Evolutionary conservation across 371 early-diverging fungal genomes (phyloP).

Genomic region (Rhizopus microsporus): DNA sequence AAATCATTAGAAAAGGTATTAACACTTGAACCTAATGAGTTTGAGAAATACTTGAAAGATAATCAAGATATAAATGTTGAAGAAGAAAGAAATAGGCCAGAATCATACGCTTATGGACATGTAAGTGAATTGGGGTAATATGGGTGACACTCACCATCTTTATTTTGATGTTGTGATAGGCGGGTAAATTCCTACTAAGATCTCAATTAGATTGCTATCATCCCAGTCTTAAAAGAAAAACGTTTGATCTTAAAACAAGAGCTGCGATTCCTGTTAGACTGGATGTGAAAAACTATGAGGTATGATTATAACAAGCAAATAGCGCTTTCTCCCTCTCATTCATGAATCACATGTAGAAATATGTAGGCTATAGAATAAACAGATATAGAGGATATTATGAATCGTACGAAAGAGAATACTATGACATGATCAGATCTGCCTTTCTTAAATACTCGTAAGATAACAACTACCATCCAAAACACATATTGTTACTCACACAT

Average conservation of each 20-base stretch:
- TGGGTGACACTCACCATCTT: not conserved
- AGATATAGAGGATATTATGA: slow-evolving; percentile 64
- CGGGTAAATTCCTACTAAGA: slow-evolving; percentile 75
- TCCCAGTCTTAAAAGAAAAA: slow-evolving; percentile 68
- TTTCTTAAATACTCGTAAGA: slow-evolving; percentile 30
- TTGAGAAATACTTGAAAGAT: slow-evolving; percentile 63
- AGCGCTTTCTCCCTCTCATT: not conserved
- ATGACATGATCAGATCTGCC: slow-evolving; percentile 77
- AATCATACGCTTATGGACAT: slow-evolving; percentile 53
- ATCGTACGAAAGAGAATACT: slow-evolving; percentile 93
- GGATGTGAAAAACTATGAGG: slow-evolving; percentile 75
- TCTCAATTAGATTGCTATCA: slow-evolving; percentile 92
- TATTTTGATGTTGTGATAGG: slow-evolving; percentile 15
- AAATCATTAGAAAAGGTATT: slow-evolving; percentile 86
- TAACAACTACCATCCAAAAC: not conserved
- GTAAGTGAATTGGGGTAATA: slow-evolving; percentile 19
- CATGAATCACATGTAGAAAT: slow-evolving; percentile 6
- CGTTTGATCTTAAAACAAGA: slow-evolving; percentile 94
- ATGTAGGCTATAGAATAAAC: slow-evolving; percentile 62
- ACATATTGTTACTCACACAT: not conserved
- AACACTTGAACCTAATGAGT: slow-evolving; percentile 67
- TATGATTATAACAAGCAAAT: slow-evolving; percentile 12
- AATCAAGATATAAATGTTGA: slow-evolving; percentile 41
- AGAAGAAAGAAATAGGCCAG: slow-evolving; percentile 47
- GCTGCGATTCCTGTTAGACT: slow-evolving; percentile 85